Conservation (phyloP, 225 moss, liverwort and hornwort species). For the Anthoceros angustus region DNA sequence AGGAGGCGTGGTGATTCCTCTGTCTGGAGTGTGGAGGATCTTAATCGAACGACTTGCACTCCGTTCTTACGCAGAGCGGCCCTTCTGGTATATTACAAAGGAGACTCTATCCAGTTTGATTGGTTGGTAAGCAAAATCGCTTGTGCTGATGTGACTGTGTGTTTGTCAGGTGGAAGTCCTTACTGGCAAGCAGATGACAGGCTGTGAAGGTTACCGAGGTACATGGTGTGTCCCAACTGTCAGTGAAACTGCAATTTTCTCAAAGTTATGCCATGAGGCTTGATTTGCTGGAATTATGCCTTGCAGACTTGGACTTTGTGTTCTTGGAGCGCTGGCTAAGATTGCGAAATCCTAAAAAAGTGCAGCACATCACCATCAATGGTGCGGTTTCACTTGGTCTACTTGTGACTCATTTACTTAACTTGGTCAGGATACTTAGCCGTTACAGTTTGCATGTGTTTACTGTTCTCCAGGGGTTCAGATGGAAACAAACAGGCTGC, state of each 20-base stretch:
- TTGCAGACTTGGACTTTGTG: neutral
- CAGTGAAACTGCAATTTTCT: too few relatives aligned
- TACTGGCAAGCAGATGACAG: constrained; percentile 25
- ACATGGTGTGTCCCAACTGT: neutral
- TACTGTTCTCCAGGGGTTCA: neutral
- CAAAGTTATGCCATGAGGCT: too few relatives aligned
- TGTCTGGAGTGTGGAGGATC: constrained; percentile 18
- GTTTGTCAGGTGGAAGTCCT: constrained; percentile 36
- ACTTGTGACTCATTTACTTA: too few relatives aligned
- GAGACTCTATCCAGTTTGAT: constrained; percentile 4
- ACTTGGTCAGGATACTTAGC: too few relatives aligned
- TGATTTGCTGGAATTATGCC: too few relatives aligned
- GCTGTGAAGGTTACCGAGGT: constrained; percentile 29
- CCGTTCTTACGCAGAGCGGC: constrained; percentile 80
- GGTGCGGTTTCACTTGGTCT: neutral
- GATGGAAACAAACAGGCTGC: neutral
- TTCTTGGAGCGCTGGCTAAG: constrained; percentile 1
- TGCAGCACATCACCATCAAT: neutral
- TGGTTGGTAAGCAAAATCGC: neutral
- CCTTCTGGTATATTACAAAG: constrained; percentile 58
- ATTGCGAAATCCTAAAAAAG: neutral
- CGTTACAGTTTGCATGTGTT: too few relatives aligned
- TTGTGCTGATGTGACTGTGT: neutral
- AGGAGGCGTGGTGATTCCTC: constrained; percentile 14
- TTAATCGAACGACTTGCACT: constrained; percentile 41